These are phyloP conservation scores for Knoxia roxburghii DNA, from an alignment of 257 asterid species.

Conservation along the genomic window DNA sequence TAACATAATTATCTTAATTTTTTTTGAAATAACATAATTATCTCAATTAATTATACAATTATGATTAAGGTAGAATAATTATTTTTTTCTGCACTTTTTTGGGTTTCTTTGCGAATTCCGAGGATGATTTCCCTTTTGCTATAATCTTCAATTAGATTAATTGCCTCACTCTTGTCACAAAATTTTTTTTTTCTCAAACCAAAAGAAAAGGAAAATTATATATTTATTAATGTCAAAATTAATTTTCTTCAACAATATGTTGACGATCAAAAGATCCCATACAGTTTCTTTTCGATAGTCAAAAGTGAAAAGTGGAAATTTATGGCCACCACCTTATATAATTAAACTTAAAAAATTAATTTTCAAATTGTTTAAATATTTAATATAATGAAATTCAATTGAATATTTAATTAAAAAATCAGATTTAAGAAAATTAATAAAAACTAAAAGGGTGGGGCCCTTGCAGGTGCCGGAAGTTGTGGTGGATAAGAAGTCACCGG, in stretches of 20 bases:
- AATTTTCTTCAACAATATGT: conserved; percentile 2
- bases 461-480: conserved; percentile 75
- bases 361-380: neutral
- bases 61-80: neutral
- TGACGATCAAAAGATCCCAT: conserved; percentile 4
- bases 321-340: conserved; percentile 11
- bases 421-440: too few relatives aligned
- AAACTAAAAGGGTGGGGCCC: neutral
- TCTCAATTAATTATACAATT: neutral
- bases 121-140: conserved; percentile 21
- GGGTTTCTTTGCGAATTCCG: conserved; percentile 3
- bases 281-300: conserved; percentile 7
- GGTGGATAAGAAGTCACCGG: conserved; percentile 64
- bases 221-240: too few relatives aligned
- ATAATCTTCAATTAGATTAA: neutral
- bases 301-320: conserved; percentile 17
- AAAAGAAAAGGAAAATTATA: neutral
- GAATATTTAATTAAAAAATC: too few relatives aligned
- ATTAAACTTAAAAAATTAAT: neutral
- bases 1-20: too few relatives aligned
- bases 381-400: too few relatives aligned
- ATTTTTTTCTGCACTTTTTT: neutral
- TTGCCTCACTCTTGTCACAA: too few relatives aligned
- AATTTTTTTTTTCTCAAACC: too few relatives aligned
- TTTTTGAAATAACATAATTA: too few relatives aligned